phyloP scores from a whole-genome alignment of 805 yeast genomes.

The Cyberlindnera mycetangii region DNA sequence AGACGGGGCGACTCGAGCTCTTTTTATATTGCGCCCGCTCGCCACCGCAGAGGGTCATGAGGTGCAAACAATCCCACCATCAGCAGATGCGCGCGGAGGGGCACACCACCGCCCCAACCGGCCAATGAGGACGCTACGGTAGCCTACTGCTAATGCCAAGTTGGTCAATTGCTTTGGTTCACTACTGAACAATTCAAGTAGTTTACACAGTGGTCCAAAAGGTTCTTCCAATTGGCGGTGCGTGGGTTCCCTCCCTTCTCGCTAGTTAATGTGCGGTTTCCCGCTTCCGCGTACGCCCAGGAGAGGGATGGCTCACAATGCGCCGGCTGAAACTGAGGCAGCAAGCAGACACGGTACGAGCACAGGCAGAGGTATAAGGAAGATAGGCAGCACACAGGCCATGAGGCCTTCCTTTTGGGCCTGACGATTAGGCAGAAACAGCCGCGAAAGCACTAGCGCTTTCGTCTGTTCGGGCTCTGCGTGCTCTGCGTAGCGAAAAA shows the following conservation, averaged over 20 bases:
- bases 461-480: no score
- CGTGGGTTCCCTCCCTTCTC: no score
- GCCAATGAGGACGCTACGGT: neutral
- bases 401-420: neutral
- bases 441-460: neutral
- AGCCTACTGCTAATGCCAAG: neutral
- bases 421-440: neutral
- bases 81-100: conserved; percentile 14
- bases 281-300: neutral
- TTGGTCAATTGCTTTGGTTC: no score
- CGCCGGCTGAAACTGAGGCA: conserved; percentile 2
- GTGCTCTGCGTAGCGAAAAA: neutral
- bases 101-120: neutral
- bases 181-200: no score
- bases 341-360: neutral
- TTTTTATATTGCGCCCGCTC: conserved; percentile 5
- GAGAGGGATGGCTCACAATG: conserved; percentile 2
- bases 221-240: no score
- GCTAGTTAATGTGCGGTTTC: no score
- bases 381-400: no score
- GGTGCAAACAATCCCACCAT: conserved; percentile 13
- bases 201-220: no score
- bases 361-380: neutral
- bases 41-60: conserved; percentile 9
- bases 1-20: neutral